Percentiles rank a stretch among this genome's conserved stretches.
phyloP scores from a whole-genome alignment of 805 yeast species.

The Schwanniomyces occidentalis region DNA sequence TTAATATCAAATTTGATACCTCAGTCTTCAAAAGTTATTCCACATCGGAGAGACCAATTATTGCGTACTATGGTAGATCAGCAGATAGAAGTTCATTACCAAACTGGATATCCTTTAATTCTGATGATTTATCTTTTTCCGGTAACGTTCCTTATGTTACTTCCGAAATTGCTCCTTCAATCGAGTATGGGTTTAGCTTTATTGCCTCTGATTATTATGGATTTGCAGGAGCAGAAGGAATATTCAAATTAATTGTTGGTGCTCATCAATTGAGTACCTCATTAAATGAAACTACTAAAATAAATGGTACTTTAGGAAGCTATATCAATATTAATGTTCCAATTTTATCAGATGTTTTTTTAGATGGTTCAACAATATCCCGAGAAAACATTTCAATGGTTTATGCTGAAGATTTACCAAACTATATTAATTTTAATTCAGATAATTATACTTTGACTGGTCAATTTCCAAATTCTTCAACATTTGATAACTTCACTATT shows the following conservation, averaged over 20 bases:
- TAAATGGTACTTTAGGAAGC: slow-evolving; percentile 69
- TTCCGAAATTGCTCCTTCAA: slow-evolving; percentile 86
- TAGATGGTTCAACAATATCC: slow-evolving; percentile 59
- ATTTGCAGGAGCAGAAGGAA: slow-evolving; percentile 66
- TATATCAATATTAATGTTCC: slow-evolving; percentile 61
- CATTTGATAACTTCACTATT: slow-evolving; percentile 50
- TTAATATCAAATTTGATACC: slow-evolving; percentile 62
- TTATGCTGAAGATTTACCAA: slow-evolving; percentile 54
- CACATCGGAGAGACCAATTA: slow-evolving; percentile 48
- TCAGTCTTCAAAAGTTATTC: slow-evolving; percentile 53
- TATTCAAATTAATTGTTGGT: slow-evolving; percentile 77
- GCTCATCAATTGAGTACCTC: slow-evolving; percentile 81
- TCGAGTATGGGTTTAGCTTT: slow-evolving; percentile 64
- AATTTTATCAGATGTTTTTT: slow-evolving; percentile 53
- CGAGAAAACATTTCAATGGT: slow-evolving; percentile 56
- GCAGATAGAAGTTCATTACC: slow-evolving; percentile 85
- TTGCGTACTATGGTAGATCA: slow-evolving; percentile 80
- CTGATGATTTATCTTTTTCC: slow-evolving; percentile 60
- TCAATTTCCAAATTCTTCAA: slow-evolving; percentile 49
- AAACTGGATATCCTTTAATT: slow-evolving; percentile 79
- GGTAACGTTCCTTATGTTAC: slow-evolving; percentile 90
- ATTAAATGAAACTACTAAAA: slow-evolving; percentile 51
- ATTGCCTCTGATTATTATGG: slow-evolving; percentile 81
- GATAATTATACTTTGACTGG: slow-evolving; percentile 51
- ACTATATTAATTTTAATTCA: slow-evolving; percentile 51